phyloP scores from a whole-genome alignment of 2,329 filamentous ascomycete genomes.

The Fusarium praegraminearum region DNA sequence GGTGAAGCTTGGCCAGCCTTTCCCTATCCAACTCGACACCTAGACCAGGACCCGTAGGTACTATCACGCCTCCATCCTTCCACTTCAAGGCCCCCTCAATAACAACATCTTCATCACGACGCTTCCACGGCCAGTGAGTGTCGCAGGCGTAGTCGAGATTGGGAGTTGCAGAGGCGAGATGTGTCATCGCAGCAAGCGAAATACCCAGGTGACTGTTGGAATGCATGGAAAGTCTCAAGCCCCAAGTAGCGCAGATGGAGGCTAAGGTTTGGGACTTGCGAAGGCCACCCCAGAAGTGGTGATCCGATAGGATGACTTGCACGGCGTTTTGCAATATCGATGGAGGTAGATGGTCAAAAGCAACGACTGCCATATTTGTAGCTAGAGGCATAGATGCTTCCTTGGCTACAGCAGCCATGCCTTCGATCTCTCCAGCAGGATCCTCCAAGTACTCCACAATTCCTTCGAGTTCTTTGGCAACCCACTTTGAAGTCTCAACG shows the following conservation, averaged over 20 bases:
- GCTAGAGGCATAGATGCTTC: slow-evolving; percentile 57
- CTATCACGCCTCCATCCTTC: slow-evolving; percentile 52
- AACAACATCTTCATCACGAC: slow-evolving; percentile 56
- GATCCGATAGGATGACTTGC: slow-evolving; percentile 57
- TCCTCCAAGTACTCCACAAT: slow-evolving; percentile 57
- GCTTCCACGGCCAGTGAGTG: slow-evolving; percentile 61
- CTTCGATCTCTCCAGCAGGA: slow-evolving; percentile 56
- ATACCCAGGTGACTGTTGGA: slow-evolving; percentile 59
- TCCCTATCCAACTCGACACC: slow-evolving; percentile 55
- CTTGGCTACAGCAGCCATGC: slow-evolving; percentile 58
- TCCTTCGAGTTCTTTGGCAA: slow-evolving; percentile 53
- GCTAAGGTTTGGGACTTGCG: slow-evolving; percentile 56
- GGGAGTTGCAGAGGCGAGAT: slow-evolving; percentile 55
- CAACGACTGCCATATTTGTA: slow-evolving; percentile 59
- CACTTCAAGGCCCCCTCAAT: slow-evolving; percentile 54
- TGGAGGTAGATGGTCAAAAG: slow-evolving; percentile 55
- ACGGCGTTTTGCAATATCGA: slow-evolving; percentile 56
- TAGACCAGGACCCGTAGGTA: slow-evolving; percentile 53
- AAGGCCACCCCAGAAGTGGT: slow-evolving; percentile 59
- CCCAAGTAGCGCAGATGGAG: slow-evolving; percentile 55
- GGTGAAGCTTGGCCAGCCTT: slow-evolving; percentile 52
- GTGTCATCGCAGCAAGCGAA: slow-evolving; percentile 58
- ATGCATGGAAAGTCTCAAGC: slow-evolving; percentile 57
- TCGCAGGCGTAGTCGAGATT: slow-evolving; percentile 59
- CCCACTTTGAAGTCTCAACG: slow-evolving; percentile 55